Evolutionary conservation across 208 protist species (phyloP).

Genomic region (Trypanosomatidae sp.): DNA sequence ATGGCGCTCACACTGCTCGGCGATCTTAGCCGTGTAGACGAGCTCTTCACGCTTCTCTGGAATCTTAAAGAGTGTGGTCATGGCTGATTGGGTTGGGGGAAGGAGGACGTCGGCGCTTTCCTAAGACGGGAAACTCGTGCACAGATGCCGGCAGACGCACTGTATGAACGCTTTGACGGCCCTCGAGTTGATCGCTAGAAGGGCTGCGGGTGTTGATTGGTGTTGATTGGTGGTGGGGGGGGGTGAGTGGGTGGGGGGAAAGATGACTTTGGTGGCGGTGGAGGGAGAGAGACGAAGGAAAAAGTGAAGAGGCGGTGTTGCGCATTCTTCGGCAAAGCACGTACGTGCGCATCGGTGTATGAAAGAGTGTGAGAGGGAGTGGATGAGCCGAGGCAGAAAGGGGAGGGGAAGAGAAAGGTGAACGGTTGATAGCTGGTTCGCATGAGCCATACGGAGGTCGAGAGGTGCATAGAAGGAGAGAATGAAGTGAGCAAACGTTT

Average conservation of each 20-base stretch:
- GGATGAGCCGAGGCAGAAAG: not conserved
- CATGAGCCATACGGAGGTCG: not conserved
- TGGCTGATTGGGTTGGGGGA: slow-evolving; percentile 1
- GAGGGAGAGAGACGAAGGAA: not conserved
- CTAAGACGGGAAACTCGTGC: not conserved
- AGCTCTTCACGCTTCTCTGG: slow-evolving; percentile 93
- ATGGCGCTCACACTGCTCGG: slow-evolving; percentile 99
- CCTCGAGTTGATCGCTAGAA: not conserved
- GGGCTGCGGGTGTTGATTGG: not conserved
- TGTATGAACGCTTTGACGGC: not conserved
- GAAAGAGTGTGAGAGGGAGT: not conserved
- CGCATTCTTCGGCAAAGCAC: not conserved
- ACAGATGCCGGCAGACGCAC: not conserved
- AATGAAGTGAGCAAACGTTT: not conserved
- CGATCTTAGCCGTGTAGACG: slow-evolving; percentile 96
- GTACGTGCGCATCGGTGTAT: not conserved
- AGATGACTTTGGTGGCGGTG: not conserved
- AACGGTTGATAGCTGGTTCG: not conserved
- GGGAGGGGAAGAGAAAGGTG: not conserved
- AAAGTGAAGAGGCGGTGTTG: not conserved
- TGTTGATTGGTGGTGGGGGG: not conserved
- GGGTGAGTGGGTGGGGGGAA: not conserved
- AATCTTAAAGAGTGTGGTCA: slow-evolving; percentile 58
- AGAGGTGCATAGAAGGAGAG: not conserved
- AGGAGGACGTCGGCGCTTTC: not conserved